Percentiles rank a stretch among this genome's conserved stretches.
Conservation (phyloP, 441 rosid genomes). For the Euphorbia celastroides region DNA sequence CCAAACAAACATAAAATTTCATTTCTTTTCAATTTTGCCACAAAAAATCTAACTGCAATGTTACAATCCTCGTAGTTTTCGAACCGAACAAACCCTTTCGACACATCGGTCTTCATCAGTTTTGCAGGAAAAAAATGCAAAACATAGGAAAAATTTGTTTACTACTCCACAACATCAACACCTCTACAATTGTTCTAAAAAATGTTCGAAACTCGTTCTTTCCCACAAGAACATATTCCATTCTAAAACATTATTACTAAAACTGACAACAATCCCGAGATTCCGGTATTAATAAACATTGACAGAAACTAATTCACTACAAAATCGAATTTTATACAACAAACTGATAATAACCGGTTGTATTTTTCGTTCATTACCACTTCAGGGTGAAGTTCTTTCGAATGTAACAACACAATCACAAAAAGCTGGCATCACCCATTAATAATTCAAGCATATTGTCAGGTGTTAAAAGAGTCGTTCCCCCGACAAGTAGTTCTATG, state of each 20-base stretch:
- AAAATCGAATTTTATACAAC: not conserved
- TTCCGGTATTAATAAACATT: too few species aligned
- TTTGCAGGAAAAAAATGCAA: not conserved
- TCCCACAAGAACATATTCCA: not conserved
- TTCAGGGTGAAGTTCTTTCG: not conserved
- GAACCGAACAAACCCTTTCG: not conserved
- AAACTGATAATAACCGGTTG: not conserved
- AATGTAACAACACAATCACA: slow-evolving; percentile 28
- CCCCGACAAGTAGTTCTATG: slow-evolving; percentile 64
- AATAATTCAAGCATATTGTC: slow-evolving; percentile 76
- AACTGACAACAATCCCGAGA: too few species aligned
- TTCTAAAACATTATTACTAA: not conserved
- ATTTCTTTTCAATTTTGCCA: too few species aligned
- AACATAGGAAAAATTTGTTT: not conserved
- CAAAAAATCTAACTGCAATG: not conserved
- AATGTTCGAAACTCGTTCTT: not conserved
- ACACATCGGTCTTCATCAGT: too few species aligned
- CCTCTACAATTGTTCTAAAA: not conserved
- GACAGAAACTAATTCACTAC: not conserved
- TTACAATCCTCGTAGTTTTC: not conserved
- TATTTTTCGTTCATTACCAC: not conserved
- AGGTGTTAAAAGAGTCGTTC: slow-evolving; percentile 84
- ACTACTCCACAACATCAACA: not conserved
- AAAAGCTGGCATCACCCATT: slow-evolving; percentile 52
- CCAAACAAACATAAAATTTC: too few species aligned